phyloP scores from a whole-genome alignment of 352 stramenopile species.

The Globisporangium uncinulatum region DNA sequence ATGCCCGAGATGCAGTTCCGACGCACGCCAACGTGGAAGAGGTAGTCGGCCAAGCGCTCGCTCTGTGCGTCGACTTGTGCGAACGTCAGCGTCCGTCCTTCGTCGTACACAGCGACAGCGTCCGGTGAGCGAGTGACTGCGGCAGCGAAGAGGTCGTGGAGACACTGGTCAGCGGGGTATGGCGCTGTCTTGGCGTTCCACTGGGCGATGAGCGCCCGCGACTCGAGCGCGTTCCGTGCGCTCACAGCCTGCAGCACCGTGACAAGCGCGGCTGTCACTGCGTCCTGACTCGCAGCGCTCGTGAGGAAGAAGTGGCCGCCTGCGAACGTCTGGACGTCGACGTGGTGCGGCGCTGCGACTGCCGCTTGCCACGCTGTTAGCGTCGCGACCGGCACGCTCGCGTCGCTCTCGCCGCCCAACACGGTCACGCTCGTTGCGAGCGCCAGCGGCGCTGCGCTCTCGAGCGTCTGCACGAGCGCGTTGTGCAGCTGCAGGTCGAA shows the following conservation, averaged over 20 bases:
- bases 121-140: constrained; percentile 59
- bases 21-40: constrained; percentile 58
- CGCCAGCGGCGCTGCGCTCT: constrained; percentile 1
- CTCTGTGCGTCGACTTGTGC: constrained; percentile 60
- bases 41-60: constrained; percentile 53
- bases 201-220: constrained; percentile 32
- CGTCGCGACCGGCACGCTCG: constrained; percentile 24
- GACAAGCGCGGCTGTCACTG: constrained; percentile 30
- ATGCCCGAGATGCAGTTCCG: constrained; percentile 69
- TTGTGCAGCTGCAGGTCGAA: constrained; percentile 53
- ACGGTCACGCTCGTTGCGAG: constrained; percentile 29
- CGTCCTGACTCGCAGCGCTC: constrained; percentile 20
- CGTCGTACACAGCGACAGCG: constrained; percentile 64
- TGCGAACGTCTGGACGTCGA: constrained; percentile 39
- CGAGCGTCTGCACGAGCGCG: constrained; percentile 33
- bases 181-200: constrained; percentile 42
- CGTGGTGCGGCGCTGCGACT: constrained; percentile 11
- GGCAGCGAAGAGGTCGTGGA: constrained; percentile 80
- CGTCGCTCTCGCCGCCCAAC: constrained; percentile 46
- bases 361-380: constrained; percentile 34
- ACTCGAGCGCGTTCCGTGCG: constrained; percentile 35
- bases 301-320: constrained; percentile 67
- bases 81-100: constrained; percentile 65
- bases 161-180: constrained; percentile 67
- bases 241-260: constrained; percentile 30